These are phyloP conservation scores for Hura crepitans DNA, from an alignment of 441 rosid genomes.

Conservation along the genomic window DNA sequence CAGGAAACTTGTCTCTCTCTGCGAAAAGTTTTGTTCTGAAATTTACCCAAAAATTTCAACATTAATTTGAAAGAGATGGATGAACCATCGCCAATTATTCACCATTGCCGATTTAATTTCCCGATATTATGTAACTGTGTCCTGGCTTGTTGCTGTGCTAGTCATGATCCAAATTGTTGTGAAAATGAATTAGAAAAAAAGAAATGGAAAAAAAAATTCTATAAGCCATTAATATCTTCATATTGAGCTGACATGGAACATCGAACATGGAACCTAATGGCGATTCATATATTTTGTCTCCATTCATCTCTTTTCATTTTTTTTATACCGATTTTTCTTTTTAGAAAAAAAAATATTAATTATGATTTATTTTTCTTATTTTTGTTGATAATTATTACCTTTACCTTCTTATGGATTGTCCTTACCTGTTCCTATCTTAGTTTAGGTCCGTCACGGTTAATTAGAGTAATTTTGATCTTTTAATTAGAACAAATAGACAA, in stretches of 20 bases:
- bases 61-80: slow-evolving; percentile 15
- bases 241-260: not conserved
- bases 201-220: too few relatives aligned
- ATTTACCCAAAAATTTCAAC: not conserved
- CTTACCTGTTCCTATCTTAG: too few relatives aligned
- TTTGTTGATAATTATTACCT: too few relatives aligned
- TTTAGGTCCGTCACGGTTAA: too few relatives aligned
- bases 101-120: too few relatives aligned
- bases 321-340: not conserved
- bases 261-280: not conserved
- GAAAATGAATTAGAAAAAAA: too few relatives aligned
- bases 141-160: not conserved
- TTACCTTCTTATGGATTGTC: too few relatives aligned
- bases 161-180: not conserved
- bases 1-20: not conserved
- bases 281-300: not conserved
- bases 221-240: too few relatives aligned
- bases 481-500: not conserved
- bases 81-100: slow-evolving; percentile 7
- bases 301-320: not conserved
- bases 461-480: not conserved
- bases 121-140: not conserved
- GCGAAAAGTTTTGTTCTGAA: not conserved
- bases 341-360: too few relatives aligned
- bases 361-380: too few relatives aligned